Conservation (phyloP, 1,284 basidiomycete species). For the Cryptococcus maquisensis region DNA sequence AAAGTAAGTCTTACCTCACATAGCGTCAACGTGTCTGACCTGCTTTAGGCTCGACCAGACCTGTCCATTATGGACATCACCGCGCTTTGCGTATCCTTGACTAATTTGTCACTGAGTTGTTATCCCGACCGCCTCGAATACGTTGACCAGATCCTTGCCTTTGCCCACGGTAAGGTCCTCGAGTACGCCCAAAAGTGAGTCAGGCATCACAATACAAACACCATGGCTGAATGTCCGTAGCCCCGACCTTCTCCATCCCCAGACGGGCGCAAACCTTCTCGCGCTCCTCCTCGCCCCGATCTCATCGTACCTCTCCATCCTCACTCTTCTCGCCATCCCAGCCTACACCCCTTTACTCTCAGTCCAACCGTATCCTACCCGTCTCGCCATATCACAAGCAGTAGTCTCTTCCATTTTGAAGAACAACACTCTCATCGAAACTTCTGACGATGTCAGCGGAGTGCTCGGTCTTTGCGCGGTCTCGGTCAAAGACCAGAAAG, state of each 20-base stretch:
- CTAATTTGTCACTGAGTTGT: conserved; percentile 87
- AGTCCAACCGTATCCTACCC: conserved; percentile 79
- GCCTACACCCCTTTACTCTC: conserved; percentile 75
- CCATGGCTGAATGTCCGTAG: conserved; percentile 47
- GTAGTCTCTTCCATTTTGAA: conserved; percentile 87
- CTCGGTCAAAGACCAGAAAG: conserved; percentile 80
- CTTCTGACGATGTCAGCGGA: conserved; percentile 83
- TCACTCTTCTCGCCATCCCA: conserved; percentile 87
- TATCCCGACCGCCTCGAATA: conserved; percentile 93
- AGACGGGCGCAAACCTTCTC: conserved; percentile 82
- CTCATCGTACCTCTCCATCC: conserved; percentile 86
- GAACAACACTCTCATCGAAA: conserved; percentile 88
- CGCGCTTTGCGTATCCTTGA: conserved; percentile 84
- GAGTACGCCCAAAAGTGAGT: conserved; percentile 72
- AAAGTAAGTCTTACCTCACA: conserved; percentile 57
- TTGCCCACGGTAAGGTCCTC: conserved; percentile 76
- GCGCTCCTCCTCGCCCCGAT: conserved; percentile 85
- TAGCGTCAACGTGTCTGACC: conserved; percentile 2
- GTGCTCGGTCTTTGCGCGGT: conserved; percentile 87
- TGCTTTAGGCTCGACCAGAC: conserved; percentile 79
- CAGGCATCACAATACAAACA: too few species aligned
- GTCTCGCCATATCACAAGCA: conserved; percentile 83
- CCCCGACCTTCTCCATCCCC: conserved; percentile 77
- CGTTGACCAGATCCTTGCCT: conserved; percentile 86
- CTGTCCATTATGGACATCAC: conserved; percentile 93